phyloP scores from a whole-genome alignment of 2,329 filamentous ascomycete genomes.

The Fusarium multiceps region DNA sequence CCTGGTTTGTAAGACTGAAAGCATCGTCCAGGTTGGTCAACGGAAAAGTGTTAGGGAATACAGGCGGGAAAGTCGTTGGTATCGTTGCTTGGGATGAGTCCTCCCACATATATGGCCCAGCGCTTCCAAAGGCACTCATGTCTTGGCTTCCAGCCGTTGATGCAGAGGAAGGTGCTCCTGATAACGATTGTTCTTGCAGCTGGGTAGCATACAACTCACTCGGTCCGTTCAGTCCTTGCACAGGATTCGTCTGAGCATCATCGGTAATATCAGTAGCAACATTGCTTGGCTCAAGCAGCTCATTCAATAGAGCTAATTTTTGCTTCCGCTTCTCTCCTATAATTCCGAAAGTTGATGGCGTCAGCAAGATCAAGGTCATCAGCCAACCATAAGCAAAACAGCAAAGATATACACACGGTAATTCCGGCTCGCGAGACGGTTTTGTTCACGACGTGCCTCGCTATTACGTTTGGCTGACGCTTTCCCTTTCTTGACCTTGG shows the following conservation, averaged over 20 bases:
- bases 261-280: background rate
- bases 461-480: conserved; percentile 36
- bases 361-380: conserved; percentile 18
- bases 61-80: background rate
- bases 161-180: background rate
- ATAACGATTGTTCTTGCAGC: background rate
- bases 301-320: conserved; percentile 55
- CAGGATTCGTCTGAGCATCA: background rate
- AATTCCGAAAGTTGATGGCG: conserved; percentile 2
- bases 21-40: background rate
- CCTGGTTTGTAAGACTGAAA: background rate
- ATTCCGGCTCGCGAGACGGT: conserved; percentile 45
- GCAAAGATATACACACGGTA: conserved; percentile 47
- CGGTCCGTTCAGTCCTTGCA: background rate
- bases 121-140: background rate
- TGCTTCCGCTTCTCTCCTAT: conserved; percentile 58
- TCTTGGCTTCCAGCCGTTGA: background rate
- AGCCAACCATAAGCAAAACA: conserved; percentile 19
- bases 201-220: background rate
- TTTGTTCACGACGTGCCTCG: conserved; percentile 45
- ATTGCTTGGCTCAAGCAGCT: conserved; percentile 49
- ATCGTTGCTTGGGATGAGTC: background rate
- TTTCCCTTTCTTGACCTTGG: conserved; percentile 30
- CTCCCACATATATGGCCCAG: background rate
- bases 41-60: background rate